Percentiles rank a stretch among this genome's conserved stretches.
These are phyloP conservation scores for Fusarium coicis DNA, from an alignment of 2,329 filamentous ascomycete genomes.

Conservation along the genomic window DNA sequence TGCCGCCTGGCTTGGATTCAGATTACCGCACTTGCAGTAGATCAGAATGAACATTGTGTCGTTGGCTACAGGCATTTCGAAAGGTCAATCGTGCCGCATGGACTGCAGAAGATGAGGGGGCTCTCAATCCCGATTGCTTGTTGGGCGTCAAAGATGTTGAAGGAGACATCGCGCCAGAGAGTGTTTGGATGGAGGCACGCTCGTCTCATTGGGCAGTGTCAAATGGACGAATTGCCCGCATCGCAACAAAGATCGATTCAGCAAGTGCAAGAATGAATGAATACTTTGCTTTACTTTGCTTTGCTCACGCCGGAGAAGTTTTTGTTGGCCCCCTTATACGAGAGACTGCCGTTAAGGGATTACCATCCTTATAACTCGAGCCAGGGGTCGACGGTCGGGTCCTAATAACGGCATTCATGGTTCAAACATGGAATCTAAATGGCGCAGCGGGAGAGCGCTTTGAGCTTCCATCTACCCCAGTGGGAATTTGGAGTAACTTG, in stretches of 20 bases:
- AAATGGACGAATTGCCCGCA: background rate
- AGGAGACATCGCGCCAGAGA: background rate
- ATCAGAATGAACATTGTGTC: background rate
- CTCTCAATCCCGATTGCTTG: background rate
- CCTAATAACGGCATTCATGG: background rate
- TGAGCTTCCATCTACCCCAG: background rate
- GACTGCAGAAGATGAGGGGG: background rate
- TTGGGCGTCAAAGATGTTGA: background rate
- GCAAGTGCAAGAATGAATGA: background rate
- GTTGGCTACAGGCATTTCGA: background rate
- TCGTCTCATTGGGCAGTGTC: background rate
- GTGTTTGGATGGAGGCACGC: background rate
- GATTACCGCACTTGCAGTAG: background rate
- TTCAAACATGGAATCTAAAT: background rate
- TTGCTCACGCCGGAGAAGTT: background rate
- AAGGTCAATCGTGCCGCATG: background rate
- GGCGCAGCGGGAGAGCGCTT: background rate
- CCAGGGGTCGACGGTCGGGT: background rate
- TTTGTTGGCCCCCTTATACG: background rate
- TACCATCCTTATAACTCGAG: background rate
- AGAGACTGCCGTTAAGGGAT: background rate
- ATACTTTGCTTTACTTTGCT: background rate
- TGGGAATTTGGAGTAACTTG: background rate
- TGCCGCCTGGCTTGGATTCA: background rate
- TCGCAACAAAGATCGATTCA: background rate